Base-by-base conservation (phyloP, 805 yeast species). In the Wickerhamomyces mucosus region DNA sequence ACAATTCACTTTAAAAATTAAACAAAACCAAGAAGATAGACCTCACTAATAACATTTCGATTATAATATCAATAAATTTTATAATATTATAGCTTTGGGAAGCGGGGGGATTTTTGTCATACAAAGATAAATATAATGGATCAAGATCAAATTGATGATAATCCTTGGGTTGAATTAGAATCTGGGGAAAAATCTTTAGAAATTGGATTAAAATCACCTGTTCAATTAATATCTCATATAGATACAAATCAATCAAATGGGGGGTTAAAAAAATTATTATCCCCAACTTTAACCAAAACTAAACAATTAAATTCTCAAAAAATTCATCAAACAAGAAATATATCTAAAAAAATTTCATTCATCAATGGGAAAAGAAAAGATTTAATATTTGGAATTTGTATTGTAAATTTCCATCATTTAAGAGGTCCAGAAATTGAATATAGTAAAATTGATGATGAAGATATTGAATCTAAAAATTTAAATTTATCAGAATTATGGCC, bases 371-470 rank as follows among this genome's bases (percentile, higher is more conserved):
- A n/a, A 5, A 32, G 43, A 14, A 44, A 33, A 7, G 52, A 48
- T 14, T 28, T 75, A 43, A 69, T 89, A 3, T 77, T 83, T 53
- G 96, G 95, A 10, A 71, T 88, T 4, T 79, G 95, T 42, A 70
- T 92, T 11, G 95, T 88, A 15, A 94, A 94, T 43, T 89, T 89
- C 64, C 95, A 89, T 51, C 97, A 92, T 48, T 52, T 71, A 54
- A 64, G 94, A 36, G 98, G 98, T 2, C 97, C 98, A 0, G 96
- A 92, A 52, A 74, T 92, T 16, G 96, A 89, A 55, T 86, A 83
- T 57, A 83, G 96, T 85, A 31, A 38, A 10, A 10, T 26, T n/a
- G 26, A 28, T 14, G n/a, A n/a, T n/a, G 38, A 33, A n/a, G 24
- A 29, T 2, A 59, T 55, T 18, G 60, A 57, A n/a, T 6, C 11